A percentile compares a stretch with the other conserved stretches of the same genome.
Conservation (phyloP, 805 yeast genomes). For the Yarrowia yakushimensis region DNA sequence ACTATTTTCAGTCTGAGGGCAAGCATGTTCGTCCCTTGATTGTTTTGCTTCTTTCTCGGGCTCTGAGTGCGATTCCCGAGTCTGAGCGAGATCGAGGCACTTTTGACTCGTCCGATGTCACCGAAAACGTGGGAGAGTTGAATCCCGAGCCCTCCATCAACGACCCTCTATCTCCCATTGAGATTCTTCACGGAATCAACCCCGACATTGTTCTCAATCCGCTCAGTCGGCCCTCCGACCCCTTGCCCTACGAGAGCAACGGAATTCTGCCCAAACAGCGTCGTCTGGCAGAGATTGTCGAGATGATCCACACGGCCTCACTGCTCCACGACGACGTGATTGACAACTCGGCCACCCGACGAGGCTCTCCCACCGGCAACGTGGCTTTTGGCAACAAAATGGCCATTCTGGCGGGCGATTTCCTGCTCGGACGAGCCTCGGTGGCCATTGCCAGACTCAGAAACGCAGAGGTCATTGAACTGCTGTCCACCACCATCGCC, state of each 20-base stretch:
- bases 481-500: conserved; percentile 93
- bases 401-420: conserved; percentile 97
- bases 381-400: conserved; percentile 92
- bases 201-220: conserved; percentile 80
- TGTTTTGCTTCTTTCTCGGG: conserved; percentile 77
- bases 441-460: conserved; percentile 89
- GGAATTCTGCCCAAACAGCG: conserved; percentile 94
- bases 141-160: conserved; percentile 37
- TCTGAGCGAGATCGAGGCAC: conserved; percentile 63
- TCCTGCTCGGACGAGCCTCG: conserved; percentile 90
- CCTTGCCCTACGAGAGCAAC: conserved; percentile 58
- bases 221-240: conserved; percentile 71
- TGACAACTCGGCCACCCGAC: conserved; percentile 77
- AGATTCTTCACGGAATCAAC: conserved; percentile 82
- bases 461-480: conserved; percentile 95
- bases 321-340: conserved; percentile 95
- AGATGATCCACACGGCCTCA: conserved; percentile 97
- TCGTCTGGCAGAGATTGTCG: conserved; percentile 93
- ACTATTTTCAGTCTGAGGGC: conserved; percentile 94
- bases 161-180: conserved; percentile 67
- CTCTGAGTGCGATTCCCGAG: conserved; percentile 67
- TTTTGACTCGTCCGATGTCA: conserved; percentile 43
- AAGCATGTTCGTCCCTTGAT: conserved; percentile 91
- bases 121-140: conserved; percentile 29
- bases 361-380: conserved; percentile 90